A percentile compares a stretch with the other conserved stretches of the same genome.
These are phyloP conservation scores for Udeniomyces megalosporus DNA, from an alignment of 768 basidiomycete species.

Conservation along the genomic window DNA sequence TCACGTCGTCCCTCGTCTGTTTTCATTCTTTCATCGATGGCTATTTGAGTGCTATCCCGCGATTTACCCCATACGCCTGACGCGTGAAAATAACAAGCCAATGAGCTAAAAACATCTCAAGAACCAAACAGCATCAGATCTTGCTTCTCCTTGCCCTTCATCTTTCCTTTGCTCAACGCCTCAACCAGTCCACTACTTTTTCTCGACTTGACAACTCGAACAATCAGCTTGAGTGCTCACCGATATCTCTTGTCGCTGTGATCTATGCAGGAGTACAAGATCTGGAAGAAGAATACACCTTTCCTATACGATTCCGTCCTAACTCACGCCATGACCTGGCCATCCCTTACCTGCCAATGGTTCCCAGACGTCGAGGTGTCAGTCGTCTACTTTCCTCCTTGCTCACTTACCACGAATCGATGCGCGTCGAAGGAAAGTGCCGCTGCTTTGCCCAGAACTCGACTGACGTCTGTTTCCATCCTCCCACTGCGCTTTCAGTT, in stretches of 20 bases:
- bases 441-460: not conserved
- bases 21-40: not conserved
- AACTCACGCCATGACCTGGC: slow-evolving; percentile 97
- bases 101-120: too few species aligned
- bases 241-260: not conserved
- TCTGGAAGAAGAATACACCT: slow-evolving; percentile 52
- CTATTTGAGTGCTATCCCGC: too few species aligned
- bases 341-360: slow-evolving; percentile 95
- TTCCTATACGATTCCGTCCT: slow-evolving; percentile 96
- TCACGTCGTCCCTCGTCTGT: not conserved
- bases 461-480: not conserved
- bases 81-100: too few species aligned
- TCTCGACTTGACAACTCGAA: not conserved
- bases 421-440: too few species aligned
- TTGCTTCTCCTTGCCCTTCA: not conserved
- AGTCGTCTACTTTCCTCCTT: slow-evolving; percentile 26
- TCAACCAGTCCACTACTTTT: not conserved
- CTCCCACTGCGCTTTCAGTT: slow-evolving; percentile 35
- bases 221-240: not conserved
- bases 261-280: slow-evolving; percentile 29
- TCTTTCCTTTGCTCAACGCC: not conserved
- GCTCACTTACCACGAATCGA: not conserved
- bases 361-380: slow-evolving; percentile 92
- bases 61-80: too few species aligned
- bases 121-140: too few species aligned